Evolutionary conservation across 768 basidiomycete genomes (phyloP), one percentile per base, ranked within the genome.

Genomic region (Amanita pallidorosea): DNA sequence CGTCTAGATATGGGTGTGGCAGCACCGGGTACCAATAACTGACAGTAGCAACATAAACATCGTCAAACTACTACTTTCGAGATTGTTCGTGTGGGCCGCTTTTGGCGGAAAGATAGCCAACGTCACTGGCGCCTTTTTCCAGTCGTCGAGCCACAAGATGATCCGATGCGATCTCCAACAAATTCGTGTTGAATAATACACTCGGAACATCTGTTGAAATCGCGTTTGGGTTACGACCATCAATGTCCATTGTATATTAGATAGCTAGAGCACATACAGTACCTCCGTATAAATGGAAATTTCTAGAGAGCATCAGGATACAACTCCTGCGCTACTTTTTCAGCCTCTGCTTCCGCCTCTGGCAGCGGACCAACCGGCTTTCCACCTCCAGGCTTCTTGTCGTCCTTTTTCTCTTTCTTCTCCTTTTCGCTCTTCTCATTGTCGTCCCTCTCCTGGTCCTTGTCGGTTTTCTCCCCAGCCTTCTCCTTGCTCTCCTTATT

Each of bases 291-390:
- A 18, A 25, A 9, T 11, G 5, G 13, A 18, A 17, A 12, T 31
- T 3, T 8, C 57, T 58, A 57, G 25, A 53, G 56, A 25, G 65
- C 69, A 48, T 70, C 69, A 3, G 77, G 77, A 57, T 70, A 80
- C 60, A 80, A 56, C 58, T 80, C 79, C n/a, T 71, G 61, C 0
- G 76, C 79, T 15, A 67, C 76, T 57, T 77, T 74, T 42, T 73
- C 67, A 1, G 77, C 77, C 49, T 75, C 67, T 31, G 67, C 70
- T 47, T 79, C 75, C 36, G 65, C 75, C 45, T 77, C 77, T 33
- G 63, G 70, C 29, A 75, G 38, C 5, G 76, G 77, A 5, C 75
- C 75, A 33, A 65, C 71, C 37, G 61, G 60, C 23, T 56, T 60
- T 7, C 58, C 33, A 52, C 12, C 31, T 20, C 17, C 33, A 15